Percentiles rank a stretch among this genome's conserved stretches.
phyloP scores from a whole-genome alignment of 768 basidiomycete species.

The Pleurotus pulmonarius region DNA sequence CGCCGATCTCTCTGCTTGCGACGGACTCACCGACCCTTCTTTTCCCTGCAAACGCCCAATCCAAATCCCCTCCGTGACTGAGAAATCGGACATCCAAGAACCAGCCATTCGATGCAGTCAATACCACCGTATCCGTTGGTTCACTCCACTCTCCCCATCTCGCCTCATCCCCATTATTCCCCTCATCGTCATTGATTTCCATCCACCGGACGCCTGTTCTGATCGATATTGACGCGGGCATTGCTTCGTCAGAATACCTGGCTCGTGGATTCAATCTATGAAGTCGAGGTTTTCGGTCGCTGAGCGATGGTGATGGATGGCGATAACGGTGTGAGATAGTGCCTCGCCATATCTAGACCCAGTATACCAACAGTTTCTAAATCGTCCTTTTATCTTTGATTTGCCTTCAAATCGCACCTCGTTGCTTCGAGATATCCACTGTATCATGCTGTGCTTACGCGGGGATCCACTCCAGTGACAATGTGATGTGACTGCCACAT shows the following conservation, averaged over 20 bases:
- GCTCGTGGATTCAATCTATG: not conserved
- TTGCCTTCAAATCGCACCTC: too few species aligned
- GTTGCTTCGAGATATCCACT: too few species aligned
- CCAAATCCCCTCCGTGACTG: constrained; percentile 22
- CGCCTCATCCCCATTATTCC: too few species aligned
- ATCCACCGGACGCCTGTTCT: constrained; percentile 31
- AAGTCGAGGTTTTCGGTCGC: not conserved
- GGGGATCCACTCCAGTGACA: too few species aligned
- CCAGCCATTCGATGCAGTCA: constrained; percentile 25
- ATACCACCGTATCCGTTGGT: constrained; percentile 31
- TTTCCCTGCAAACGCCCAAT: constrained; percentile 38
- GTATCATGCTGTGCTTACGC: too few species aligned
- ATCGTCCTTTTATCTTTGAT: too few species aligned
- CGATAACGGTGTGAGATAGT: too few species aligned
- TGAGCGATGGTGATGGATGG: too few species aligned
- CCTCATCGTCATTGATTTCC: too few species aligned
- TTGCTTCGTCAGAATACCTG: not conserved
- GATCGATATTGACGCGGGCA: not conserved
- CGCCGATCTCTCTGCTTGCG: not conserved
- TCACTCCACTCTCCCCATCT: constrained; percentile 20
- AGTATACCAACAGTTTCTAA: too few species aligned
- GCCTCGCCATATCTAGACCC: too few species aligned
- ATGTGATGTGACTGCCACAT: too few species aligned
- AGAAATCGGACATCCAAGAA: constrained; percentile 33
- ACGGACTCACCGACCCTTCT: constrained; percentile 13